phyloP scores from a whole-genome alignment of 768 basidiomycete genomes.

The Pisolithus microcarpus region DNA sequence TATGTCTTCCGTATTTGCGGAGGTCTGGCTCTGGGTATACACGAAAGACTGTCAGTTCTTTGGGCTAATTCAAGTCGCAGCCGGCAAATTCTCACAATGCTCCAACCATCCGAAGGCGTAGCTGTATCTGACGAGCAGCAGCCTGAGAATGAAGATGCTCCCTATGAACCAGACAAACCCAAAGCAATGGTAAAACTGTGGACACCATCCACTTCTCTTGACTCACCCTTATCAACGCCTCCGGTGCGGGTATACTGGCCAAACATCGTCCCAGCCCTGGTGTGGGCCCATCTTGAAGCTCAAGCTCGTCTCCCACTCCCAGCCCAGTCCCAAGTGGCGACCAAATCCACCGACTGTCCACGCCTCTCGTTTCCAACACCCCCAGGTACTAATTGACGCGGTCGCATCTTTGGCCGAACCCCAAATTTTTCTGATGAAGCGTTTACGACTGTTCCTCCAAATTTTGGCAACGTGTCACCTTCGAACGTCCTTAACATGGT shows the following conservation, averaged over 20 bases:
- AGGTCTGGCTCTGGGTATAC: constrained; percentile 62
- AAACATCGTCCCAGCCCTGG: not conserved
- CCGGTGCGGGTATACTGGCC: constrained; percentile 15
- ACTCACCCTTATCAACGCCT: constrained; percentile 32
- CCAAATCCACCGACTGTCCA: not conserved
- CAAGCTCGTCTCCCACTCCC: too few species aligned
- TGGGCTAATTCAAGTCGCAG: constrained; percentile 63
- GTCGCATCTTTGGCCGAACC: constrained; percentile 21
- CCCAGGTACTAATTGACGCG: not conserved
- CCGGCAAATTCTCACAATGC: constrained; percentile 35
- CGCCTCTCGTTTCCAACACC: not conserved
- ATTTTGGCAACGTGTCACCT: constrained; percentile 26
- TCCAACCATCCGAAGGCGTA: constrained; percentile 5
- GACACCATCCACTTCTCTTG: constrained; percentile 28
- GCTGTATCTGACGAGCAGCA: not conserved
- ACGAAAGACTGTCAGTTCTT: constrained; percentile 53
- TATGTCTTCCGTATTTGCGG: constrained; percentile 60
- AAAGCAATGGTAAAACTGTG: constrained; percentile 9
- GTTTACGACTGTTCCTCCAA: constrained; percentile 41
- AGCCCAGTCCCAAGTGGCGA: not conserved
- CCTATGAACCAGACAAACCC: not conserved
- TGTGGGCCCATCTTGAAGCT: too few species aligned
- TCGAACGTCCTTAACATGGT: constrained; percentile 1
- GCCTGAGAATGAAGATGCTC: constrained; percentile 13
- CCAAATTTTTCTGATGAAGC: constrained; percentile 32